Evolutionary conservation across 768 basidiomycete species (phyloP), one percentile per base, ranked within the genome.

Genomic region (Suillus brevipes): DNA sequence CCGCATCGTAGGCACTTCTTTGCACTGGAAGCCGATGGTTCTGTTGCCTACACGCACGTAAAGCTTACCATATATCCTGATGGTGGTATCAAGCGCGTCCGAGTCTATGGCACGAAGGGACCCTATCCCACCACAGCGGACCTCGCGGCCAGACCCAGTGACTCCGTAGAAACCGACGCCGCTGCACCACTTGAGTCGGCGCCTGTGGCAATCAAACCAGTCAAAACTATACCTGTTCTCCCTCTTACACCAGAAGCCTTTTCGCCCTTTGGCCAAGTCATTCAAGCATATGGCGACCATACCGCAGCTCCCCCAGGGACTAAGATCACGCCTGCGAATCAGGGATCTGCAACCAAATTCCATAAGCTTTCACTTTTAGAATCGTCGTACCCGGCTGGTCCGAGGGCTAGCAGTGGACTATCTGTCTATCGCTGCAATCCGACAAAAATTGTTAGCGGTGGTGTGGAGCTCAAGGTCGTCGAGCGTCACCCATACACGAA

Each of bases 1-100:
- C 92, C 97, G 3, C 90, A 98, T 80, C 82, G 89, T 68, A 90
- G 92, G 74, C 96, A 98, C 74, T 91, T 84, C 75, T 95, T 97
- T 80, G 90, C 92, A 72, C 81, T 97, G 65, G 87, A 90, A 70
- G 85, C 88, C 73, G 83, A 86, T 20, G 78, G 82, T 58, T 85
- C 78, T 14, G 76, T 75, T 64, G 74, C 80, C 23, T 96, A 87
- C 75, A 95, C 89, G 16, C 97, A 99, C 75, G 85, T 98, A 64
- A 87, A 89, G 69, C 78, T 97, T 65, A 94, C 91, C 23, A 97
- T 97, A 70, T 86, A 91, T 74, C 97, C 97, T 1, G 97, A 99
- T 72, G 97, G 97, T 50, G 97, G 97, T 31, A 79, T 98, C 73
- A 99, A 99, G 79, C 87, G 97, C 28, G 81, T 99, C n/a, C 86